Evolutionary conservation across 495 filamentous ascomycete genomes (phyloP).

Genomic region (Daldinia grandis): DNA sequence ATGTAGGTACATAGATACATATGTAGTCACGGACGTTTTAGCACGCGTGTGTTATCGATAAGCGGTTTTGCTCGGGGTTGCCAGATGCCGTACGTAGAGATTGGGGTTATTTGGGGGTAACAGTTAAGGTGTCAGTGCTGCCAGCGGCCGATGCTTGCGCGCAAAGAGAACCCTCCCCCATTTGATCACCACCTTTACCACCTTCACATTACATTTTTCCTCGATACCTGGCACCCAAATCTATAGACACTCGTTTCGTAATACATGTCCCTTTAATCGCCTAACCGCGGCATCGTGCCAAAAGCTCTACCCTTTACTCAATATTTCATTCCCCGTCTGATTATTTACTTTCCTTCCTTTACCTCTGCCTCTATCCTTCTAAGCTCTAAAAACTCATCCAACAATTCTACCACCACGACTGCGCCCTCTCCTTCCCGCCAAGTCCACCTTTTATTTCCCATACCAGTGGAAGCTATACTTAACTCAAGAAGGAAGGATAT

Average conservation of each 20-base stretch:
- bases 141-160: conserved; percentile 28
- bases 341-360: conserved; percentile 29
- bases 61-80: conserved; percentile 26
- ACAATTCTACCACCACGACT: conserved; percentile 15
- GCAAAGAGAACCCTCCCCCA: conserved; percentile 36
- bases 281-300: background rate
- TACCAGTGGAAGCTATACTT: background rate
- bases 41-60: conserved; percentile 30
- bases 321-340: conserved; percentile 18
- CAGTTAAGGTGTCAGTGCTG: background rate
- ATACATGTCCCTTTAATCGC: conserved; percentile 17
- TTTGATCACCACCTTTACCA: conserved; percentile 35
- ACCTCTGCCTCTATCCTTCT: conserved; percentile 2
- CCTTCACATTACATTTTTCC: conserved; percentile 8
- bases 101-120: conserved; percentile 24
- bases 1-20: background rate
- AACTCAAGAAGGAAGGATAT: background rate
- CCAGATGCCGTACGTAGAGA: conserved; percentile 22
- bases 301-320: conserved; percentile 17
- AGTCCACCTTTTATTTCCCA: background rate
- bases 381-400: conserved; percentile 36
- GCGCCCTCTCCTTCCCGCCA: conserved; percentile 2
- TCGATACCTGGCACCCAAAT: conserved; percentile 36
- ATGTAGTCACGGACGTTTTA: background rate
- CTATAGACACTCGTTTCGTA: conserved; percentile 34